Conservation (phyloP, 2,329 filamentous ascomycete species). For the Ilyonectria mors-panacis region DNA sequence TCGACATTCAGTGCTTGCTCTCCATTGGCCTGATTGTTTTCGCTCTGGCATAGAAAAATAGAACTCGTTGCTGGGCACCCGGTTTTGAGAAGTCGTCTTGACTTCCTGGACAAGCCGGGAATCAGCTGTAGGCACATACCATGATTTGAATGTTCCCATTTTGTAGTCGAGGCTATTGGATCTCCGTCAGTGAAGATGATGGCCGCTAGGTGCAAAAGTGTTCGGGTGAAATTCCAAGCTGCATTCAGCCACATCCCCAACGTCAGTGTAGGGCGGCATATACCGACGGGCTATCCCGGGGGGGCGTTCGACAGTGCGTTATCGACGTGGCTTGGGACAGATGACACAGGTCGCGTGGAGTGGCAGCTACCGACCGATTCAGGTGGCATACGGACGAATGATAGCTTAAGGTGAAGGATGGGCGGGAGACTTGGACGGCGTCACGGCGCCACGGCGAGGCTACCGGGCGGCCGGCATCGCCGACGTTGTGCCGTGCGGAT, state of each 20-base stretch:
- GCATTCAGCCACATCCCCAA: background rate
- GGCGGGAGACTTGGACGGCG: constrained; percentile 7
- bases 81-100: constrained; percentile 70
- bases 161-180: background rate
- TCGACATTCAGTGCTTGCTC: constrained; percentile 65
- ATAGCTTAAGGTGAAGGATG: constrained; percentile 4
- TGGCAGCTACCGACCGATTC: constrained; percentile 21
- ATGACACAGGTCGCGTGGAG: constrained; percentile 19
- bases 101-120: constrained; percentile 68
- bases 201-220: background rate
- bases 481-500: constrained; percentile 34
- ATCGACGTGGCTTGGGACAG: constrained; percentile 18
- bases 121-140: constrained; percentile 72
- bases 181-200: background rate
- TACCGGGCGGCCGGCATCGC: constrained; percentile 39
- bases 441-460: background rate
- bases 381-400: constrained; percentile 25
- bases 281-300: constrained; percentile 10
- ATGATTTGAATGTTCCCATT: constrained; percentile 2
- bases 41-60: constrained; percentile 68
- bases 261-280: background rate
- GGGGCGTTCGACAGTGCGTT: constrained; percentile 17
- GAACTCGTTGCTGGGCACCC: constrained; percentile 71
- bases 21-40: constrained; percentile 68
- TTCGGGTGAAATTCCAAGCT: background rate